phyloP scores from a whole-genome alignment of 1,139 yeast species.

The Eremothecium gossypii region DNA sequence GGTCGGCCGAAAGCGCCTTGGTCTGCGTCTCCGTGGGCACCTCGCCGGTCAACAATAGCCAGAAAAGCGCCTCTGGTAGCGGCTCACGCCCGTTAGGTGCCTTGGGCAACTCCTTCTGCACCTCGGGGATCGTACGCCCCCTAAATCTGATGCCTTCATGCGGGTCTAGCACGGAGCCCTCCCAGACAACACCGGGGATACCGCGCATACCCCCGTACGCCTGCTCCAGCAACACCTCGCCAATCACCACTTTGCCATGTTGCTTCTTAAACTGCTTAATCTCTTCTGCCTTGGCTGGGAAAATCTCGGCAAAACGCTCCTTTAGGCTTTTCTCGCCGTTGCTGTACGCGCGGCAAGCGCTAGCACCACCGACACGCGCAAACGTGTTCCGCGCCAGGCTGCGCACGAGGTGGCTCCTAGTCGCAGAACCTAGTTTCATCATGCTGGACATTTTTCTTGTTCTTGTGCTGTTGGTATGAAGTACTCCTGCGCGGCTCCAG shows the following conservation, averaged over 20 bases:
- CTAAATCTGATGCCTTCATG: constrained; percentile 98
- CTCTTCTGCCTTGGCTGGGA: constrained; percentile 88
- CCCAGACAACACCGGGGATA: constrained; percentile 96
- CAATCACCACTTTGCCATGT: constrained; percentile 82
- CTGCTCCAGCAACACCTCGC: constrained; percentile 90
- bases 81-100: constrained; percentile 73
- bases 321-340: constrained; percentile 54
- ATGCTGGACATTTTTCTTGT: neutral
- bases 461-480: neutral
- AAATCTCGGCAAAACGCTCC: constrained; percentile 85
- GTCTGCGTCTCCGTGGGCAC: constrained; percentile 50
- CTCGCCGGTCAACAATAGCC: constrained; percentile 56
- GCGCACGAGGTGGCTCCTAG: too few relatives aligned
- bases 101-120: constrained; percentile 86
- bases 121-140: constrained; percentile 95
- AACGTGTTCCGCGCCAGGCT: too few relatives aligned
- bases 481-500: neutral
- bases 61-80: constrained; percentile 55
- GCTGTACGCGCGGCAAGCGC: constrained; percentile 25
- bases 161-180: constrained; percentile 97
- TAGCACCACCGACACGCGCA: neutral
- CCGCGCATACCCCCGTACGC: constrained; percentile 99
- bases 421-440: too few relatives aligned
- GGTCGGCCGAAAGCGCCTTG: constrained; percentile 42
- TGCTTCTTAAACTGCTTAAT: constrained; percentile 83